These are phyloP conservation scores for Pythium vanterpoolii DNA, from an alignment of 352 stramenopile species.

Conservation along the genomic window DNA sequence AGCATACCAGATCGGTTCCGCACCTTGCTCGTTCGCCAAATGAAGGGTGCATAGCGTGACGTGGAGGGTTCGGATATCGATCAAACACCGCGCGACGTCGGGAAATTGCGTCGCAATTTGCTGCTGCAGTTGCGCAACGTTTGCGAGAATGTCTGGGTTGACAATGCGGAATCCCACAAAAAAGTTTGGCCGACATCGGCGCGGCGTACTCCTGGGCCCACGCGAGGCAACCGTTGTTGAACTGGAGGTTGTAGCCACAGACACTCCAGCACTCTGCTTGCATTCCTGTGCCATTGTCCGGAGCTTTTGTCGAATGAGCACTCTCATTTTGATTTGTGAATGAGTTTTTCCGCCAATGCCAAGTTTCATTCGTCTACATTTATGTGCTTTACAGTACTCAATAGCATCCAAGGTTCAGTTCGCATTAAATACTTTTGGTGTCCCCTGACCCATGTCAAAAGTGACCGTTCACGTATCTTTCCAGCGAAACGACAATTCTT, in stretches of 20 bases:
- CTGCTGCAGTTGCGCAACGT: constrained; percentile 4
- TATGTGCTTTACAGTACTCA: background rate
- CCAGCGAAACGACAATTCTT: constrained; percentile 1
- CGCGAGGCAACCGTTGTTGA: background rate
- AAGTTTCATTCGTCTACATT: background rate
- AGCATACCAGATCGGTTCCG: background rate
- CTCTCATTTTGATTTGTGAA: no score
- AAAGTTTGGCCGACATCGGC: constrained; percentile 7
- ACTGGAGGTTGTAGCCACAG: background rate
- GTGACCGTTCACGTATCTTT: constrained; percentile 16
- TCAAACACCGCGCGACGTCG: constrained; percentile 1
- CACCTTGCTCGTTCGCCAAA: constrained; percentile 6
- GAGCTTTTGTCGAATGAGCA: background rate
- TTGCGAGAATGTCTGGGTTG: background rate
- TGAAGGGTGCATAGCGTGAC: constrained; percentile 15
- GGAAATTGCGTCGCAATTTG: constrained; percentile 3
- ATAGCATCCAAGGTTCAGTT: background rate
- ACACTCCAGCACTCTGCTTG: background rate
- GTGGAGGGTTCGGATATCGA: constrained; percentile 14
- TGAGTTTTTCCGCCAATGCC: no score
- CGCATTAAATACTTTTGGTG: background rate
- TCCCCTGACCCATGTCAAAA: constrained; percentile 5
- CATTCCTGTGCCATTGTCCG: background rate
- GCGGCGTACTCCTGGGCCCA: background rate
- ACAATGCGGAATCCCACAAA: constrained; percentile 20